Conservation (phyloP, 73 alveolate genomes). For the Paramecium caudatum region DNA sequence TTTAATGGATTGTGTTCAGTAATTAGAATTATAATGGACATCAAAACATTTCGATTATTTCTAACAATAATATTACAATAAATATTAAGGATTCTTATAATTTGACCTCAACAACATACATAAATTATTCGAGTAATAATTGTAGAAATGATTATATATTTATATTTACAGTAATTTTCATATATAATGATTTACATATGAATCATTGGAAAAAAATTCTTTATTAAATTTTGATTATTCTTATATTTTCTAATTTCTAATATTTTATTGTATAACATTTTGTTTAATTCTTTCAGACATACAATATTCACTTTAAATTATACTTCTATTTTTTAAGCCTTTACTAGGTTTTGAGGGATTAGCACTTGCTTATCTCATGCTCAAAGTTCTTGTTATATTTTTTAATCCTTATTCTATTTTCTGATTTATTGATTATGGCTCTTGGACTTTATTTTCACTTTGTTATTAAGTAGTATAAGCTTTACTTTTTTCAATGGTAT, state of each 20-base stretch:
- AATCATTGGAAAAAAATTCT: background rate
- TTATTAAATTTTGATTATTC: background rate
- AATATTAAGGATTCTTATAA: constrained; percentile 15
- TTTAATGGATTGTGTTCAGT: background rate
- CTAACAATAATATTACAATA: constrained; percentile 10
- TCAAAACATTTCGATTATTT: constrained; percentile 36
- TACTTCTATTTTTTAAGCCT: constrained; percentile 1
- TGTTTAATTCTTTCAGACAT: constrained; percentile 24
- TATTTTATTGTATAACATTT: background rate
- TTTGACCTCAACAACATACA: background rate
- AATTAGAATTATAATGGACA: constrained; percentile 28
- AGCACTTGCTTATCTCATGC: background rate
- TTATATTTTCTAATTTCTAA: background rate
- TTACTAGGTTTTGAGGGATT: background rate
- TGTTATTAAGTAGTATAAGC: background rate
- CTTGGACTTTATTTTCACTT: background rate
- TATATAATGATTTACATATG: constrained; percentile 21
- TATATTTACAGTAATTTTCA: no score
- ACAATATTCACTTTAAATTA: background rate
- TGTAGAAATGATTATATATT: no score
- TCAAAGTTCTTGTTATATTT: constrained; percentile 2
- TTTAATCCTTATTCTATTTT: background rate
- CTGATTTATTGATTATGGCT: background rate
- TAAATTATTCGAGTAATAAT: background rate
- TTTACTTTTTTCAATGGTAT: constrained; percentile 14